phyloP scores from a whole-genome alignment of 495 filamentous ascomycete species.

The Parachaetomium inaequale region DNA sequence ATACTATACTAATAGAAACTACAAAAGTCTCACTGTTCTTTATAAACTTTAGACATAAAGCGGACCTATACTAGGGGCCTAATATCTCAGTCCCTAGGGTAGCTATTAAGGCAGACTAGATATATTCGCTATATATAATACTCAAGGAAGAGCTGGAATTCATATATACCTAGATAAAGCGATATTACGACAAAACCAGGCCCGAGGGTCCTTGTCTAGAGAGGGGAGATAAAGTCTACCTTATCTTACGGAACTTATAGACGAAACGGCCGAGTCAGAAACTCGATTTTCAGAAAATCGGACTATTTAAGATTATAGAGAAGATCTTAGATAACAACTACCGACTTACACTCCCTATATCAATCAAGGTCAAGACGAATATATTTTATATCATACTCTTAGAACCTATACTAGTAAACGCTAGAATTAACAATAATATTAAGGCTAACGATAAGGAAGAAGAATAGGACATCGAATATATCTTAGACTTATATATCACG shows the following conservation, averaged over 20 bases:
- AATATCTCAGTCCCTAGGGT: neutral
- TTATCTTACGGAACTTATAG: neutral
- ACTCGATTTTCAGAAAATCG: neutral
- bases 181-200: neutral
- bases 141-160: conserved; percentile 11
- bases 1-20: neutral
- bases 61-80: neutral
- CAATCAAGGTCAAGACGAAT: neutral
- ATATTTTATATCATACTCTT: neutral
- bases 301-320: neutral
- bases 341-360: neutral
- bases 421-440: neutral
- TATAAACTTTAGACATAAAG: neutral
- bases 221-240: neutral
- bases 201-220: neutral
- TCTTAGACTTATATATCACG: neutral
- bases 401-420: neutral
- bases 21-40: neutral
- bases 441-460: neutral
- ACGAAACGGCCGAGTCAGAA: neutral
- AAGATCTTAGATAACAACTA: neutral
- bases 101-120: neutral
- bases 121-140: neutral
- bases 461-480: neutral
- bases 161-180: neutral